phyloP scores from a whole-genome alignment of 1,139 yeast genomes.

The Yamadazyma taylorii region DNA sequence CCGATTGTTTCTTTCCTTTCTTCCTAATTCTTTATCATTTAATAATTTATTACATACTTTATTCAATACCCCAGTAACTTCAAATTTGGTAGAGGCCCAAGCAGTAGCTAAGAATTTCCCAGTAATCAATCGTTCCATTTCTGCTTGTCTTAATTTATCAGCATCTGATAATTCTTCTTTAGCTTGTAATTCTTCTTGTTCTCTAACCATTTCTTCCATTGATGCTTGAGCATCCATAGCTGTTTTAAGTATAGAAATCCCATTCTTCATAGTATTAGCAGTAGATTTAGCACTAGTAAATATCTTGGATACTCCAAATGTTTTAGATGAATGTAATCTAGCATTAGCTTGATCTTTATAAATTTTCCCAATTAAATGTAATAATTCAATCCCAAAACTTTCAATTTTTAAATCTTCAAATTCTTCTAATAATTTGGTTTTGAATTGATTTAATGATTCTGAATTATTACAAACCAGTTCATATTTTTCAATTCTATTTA shows the following conservation, averaged over 20 bases:
- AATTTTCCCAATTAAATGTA: slow-evolving; percentile 61
- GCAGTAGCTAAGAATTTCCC: slow-evolving; percentile 77
- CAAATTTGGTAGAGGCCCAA: slow-evolving; percentile 78
- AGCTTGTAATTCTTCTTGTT: slow-evolving; percentile 45
- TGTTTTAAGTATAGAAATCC: slow-evolving; percentile 39
- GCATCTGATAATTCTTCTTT: slow-evolving; percentile 34
- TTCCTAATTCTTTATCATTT: slow-evolving; percentile 52
- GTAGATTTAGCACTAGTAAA: slow-evolving; percentile 48
- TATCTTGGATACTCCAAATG: slow-evolving; percentile 52
- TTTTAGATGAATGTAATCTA: slow-evolving; percentile 35
- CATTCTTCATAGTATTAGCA: slow-evolving; percentile 39
- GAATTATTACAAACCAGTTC: slow-evolving; percentile 25
- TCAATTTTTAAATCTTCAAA: slow-evolving; percentile 57
- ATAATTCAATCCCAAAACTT: slow-evolving; percentile 48
- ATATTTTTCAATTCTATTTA: slow-evolving; percentile 44
- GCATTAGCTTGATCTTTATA: slow-evolving; percentile 60
- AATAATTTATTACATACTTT: slow-evolving; percentile 64
- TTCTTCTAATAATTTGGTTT: slow-evolving; percentile 48
- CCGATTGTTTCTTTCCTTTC: slow-evolving; percentile 52
- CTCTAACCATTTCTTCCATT: slow-evolving; percentile 44
- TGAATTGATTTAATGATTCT: slow-evolving; percentile 39
- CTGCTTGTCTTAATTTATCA: slow-evolving; percentile 55
- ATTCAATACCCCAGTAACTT: slow-evolving; percentile 64
- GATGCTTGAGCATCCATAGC: slow-evolving; percentile 45
- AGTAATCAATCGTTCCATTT: slow-evolving; percentile 63